Evolutionary conservation across 192 early-diverging fungal genomes (phyloP).

Genomic region (Podochytrium sp.): DNA sequence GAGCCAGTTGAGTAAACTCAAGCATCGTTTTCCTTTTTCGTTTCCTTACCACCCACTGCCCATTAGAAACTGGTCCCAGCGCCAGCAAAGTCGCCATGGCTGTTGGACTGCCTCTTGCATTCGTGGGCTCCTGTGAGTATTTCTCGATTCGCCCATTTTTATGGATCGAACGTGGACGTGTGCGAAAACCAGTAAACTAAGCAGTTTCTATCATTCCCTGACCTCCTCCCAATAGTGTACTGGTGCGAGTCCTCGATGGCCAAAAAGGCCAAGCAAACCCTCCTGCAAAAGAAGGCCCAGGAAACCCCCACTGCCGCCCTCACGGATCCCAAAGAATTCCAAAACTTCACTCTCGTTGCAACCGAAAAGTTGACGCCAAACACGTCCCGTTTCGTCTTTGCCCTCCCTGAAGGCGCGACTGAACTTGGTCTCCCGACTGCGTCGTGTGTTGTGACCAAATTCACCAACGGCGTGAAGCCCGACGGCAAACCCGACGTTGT

Average conservation of each 20-base stretch:
- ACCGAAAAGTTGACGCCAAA: constrained; percentile 8
- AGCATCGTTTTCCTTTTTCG: too few relatives aligned
- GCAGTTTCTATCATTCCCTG: background rate
- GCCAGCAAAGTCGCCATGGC: background rate
- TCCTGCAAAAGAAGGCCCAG: constrained; percentile 3
- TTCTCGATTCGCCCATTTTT: background rate
- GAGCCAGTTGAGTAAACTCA: too few relatives aligned
- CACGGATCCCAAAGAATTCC: constrained; percentile 5
- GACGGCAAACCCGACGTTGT: constrained; percentile 60
- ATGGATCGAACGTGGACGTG: background rate
- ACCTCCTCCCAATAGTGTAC: constrained; percentile 21
- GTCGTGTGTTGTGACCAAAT: constrained; percentile 82
- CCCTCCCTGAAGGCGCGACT: constrained; percentile 63
- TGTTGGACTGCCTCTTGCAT: background rate
- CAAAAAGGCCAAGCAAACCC: background rate
- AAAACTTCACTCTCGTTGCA: background rate
- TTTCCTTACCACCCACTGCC: background rate
- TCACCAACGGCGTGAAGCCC: constrained; percentile 50
- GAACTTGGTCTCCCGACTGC: constrained; percentile 72
- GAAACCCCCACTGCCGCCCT: constrained; percentile 15
- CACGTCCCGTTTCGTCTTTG: constrained; percentile 43
- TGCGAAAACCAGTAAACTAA: background rate
- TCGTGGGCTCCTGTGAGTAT: background rate
- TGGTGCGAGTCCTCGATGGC: background rate
- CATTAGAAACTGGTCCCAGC: background rate